phyloP scores from a whole-genome alignment of 345 rosid species.

The Sisymbrium irio region DNA sequence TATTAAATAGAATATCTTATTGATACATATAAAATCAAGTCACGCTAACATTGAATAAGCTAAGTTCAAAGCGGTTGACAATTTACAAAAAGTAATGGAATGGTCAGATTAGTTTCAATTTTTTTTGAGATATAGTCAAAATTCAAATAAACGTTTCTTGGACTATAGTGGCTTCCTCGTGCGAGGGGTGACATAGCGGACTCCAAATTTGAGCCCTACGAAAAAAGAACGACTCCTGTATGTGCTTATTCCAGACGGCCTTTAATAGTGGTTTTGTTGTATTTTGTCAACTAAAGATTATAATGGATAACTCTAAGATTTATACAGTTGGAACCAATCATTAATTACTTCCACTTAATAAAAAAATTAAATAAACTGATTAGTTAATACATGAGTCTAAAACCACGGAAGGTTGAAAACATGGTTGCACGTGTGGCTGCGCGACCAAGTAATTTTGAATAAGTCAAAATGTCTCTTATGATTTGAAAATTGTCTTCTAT shows the following conservation, averaged over 20 bases:
- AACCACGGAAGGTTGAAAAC: slow-evolving; percentile 13
- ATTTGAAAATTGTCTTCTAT: not conserved
- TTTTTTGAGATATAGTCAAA: not conserved
- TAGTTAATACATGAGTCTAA: not conserved
- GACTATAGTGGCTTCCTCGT: slow-evolving; percentile 3
- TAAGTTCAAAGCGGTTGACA: slow-evolving; percentile 26
- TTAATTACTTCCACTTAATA: not conserved
- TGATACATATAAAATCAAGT: not conserved
- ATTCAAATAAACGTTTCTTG: slow-evolving; percentile 7
- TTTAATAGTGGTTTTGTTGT: not conserved
- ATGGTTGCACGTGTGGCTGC: slow-evolving; percentile 41
- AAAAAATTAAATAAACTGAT: not conserved
- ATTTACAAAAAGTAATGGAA: not conserved
- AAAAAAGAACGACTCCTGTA: not conserved
- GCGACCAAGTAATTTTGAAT: slow-evolving; percentile 16
- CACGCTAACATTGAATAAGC: slow-evolving; percentile 15
- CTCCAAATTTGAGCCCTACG: not conserved
- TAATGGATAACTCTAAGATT: not conserved
- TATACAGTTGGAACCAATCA: not conserved
- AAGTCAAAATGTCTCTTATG: not conserved
- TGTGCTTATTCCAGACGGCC: not conserved
- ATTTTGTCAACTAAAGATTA: not conserved
- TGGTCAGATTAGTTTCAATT: slow-evolving; percentile 11
- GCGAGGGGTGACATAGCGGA: not conserved
- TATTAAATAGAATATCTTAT: not conserved